phyloP scores from a whole-genome alignment of 805 yeast species.

The Ogataea trehaloabstinens region DNA sequence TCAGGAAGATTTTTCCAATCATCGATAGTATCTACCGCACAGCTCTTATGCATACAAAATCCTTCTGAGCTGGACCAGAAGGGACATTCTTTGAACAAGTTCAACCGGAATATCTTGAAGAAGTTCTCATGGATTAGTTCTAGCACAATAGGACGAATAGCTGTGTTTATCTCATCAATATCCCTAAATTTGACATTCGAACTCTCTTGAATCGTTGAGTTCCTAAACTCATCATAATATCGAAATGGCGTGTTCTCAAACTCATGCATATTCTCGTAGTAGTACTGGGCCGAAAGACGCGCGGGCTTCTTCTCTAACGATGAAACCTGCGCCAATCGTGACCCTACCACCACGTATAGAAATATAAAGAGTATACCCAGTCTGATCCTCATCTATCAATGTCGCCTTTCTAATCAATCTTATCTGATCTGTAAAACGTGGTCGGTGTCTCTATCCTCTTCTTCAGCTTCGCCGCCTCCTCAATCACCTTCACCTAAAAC shows the following conservation, averaged over 20 bases:
- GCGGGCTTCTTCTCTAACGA: slow-evolving; percentile 25
- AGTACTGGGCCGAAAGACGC: slow-evolving; percentile 22
- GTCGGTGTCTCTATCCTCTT: not conserved
- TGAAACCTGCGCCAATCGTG: slow-evolving; percentile 15
- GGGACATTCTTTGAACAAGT: slow-evolving; percentile 80
- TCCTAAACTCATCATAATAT: slow-evolving; percentile 21
- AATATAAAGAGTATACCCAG: not conserved
- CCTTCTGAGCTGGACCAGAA: slow-evolving; percentile 78
- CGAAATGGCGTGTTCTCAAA: slow-evolving; percentile 32
- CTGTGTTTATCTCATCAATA: slow-evolving; percentile 49
- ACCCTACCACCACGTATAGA: slow-evolving; percentile 3
- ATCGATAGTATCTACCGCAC: slow-evolving; percentile 84
- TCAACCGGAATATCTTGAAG: slow-evolving; percentile 83
- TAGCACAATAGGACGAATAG: slow-evolving; percentile 55
- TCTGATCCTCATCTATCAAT: slow-evolving; percentile 1
- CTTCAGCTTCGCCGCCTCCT: too few species aligned
- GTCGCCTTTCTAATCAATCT: not conserved
- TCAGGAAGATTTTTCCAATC: slow-evolving; percentile 72
- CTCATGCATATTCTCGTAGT: slow-evolving; percentile 28
- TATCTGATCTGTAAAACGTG: not conserved
- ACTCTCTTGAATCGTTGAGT: slow-evolving; percentile 26
- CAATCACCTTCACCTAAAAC: too few species aligned
- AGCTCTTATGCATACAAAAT: slow-evolving; percentile 80
- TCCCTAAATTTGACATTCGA: slow-evolving; percentile 38
- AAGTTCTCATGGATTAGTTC: slow-evolving; percentile 69